Percentiles rank a stretch among this genome's conserved stretches.
These are phyloP conservation scores for Linnemannia exigua DNA, from an alignment of 192 early-diverging fungal genomes.

Conservation along the genomic window DNA sequence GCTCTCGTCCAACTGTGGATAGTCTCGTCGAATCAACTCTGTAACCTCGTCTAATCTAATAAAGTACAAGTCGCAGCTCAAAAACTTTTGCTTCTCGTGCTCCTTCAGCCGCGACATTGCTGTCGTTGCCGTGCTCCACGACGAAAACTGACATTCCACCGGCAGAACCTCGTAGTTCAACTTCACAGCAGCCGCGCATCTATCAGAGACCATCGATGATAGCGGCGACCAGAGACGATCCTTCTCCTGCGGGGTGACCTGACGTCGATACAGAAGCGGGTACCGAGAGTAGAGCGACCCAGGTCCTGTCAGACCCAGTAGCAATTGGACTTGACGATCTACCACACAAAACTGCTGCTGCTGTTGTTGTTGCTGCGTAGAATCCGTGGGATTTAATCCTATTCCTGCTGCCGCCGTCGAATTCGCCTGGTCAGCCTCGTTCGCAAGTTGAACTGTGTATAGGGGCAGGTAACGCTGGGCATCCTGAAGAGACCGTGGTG, in stretches of 20 bases:
- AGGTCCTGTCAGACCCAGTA: conserved; percentile 64
- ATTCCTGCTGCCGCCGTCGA: not conserved
- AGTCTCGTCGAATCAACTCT: conserved; percentile 72
- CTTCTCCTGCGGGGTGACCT: conserved; percentile 69
- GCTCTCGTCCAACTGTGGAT: conserved; percentile 72
- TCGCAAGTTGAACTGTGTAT: conserved; percentile 77
- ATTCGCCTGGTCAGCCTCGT: conserved; percentile 38
- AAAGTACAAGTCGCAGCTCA: conserved; percentile 72
- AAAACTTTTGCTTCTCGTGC: conserved; percentile 74
- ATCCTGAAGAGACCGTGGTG: conserved; percentile 42
- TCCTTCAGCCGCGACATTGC: conserved; percentile 62
- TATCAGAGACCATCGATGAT: conserved; percentile 70
- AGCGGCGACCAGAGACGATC: conserved; percentile 80
- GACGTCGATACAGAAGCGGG: conserved; percentile 68
- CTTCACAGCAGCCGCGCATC: conserved; percentile 59
- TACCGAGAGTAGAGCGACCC: conserved; percentile 70
- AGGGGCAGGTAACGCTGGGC: conserved; percentile 74
- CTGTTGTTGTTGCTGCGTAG: conserved; percentile 12
- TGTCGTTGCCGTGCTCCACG: conserved; percentile 31
- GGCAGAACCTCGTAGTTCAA: conserved; percentile 50
- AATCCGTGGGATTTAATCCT: not conserved
- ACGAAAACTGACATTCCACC: conserved; percentile 48
- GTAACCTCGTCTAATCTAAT: conserved; percentile 75
- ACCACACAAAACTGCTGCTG: conserved; percentile 73
- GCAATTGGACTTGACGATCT: conserved; percentile 74